Evolutionary conservation across 2,329 filamentous ascomycete species (phyloP).

Genomic region (Triangularia setosa): DNA sequence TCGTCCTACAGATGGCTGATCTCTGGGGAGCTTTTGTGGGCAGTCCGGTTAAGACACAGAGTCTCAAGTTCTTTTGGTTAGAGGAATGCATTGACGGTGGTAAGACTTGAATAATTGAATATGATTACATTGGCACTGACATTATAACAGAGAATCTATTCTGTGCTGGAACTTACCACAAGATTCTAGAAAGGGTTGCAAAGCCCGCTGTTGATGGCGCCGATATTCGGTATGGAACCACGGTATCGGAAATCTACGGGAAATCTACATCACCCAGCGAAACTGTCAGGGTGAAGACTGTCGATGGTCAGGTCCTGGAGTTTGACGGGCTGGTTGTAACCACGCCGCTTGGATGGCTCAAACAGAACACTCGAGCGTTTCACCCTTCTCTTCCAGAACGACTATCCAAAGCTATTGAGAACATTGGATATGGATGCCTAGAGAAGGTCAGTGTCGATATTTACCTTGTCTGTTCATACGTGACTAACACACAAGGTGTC

Average conservation of each 20-base stretch:
- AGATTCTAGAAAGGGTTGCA: conserved; percentile 55
- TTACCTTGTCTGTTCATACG: not conserved
- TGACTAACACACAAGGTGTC: not conserved
- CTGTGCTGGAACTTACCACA: conserved; percentile 56
- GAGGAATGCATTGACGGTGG: conserved; percentile 74
- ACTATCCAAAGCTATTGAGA: conserved; percentile 57
- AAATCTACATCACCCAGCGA: conserved; percentile 26
- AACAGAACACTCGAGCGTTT: conserved; percentile 55
- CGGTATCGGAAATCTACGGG: conserved; percentile 42
- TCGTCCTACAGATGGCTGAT: conserved; percentile 52
- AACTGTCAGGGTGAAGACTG: conserved; percentile 43
- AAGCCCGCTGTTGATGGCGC: conserved; percentile 53
- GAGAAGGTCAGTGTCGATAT: conserved; percentile 54
- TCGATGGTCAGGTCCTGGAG: conserved; percentile 40
- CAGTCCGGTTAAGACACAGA: conserved; percentile 59
- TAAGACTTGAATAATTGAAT: conserved; percentile 30
- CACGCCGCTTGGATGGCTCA: conserved; percentile 64
- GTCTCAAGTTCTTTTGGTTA: conserved; percentile 72
- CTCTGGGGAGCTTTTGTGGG: conserved; percentile 71
- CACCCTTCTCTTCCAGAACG: conserved; percentile 55
- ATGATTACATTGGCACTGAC: not conserved
- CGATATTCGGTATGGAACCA: conserved; percentile 48
- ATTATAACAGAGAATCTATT: conserved; percentile 51
- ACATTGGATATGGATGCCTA: conserved; percentile 65
- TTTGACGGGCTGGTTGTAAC: conserved; percentile 70